Evolutionary conservation across 1,284 basidiomycete species (phyloP).

Genomic region (Ceratobasidium sp.): DNA sequence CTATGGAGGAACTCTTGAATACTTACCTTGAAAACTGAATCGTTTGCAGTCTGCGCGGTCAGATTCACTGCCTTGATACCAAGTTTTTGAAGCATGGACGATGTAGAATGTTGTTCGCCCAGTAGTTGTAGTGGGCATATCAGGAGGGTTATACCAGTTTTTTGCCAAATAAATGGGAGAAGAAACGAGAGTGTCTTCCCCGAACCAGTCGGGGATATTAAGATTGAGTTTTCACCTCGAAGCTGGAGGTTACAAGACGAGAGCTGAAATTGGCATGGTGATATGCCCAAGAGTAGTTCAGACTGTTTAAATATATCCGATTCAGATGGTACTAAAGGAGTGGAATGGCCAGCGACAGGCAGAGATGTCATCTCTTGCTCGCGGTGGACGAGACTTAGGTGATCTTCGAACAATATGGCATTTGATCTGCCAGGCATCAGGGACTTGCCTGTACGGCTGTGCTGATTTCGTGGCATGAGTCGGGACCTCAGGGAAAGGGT

Average conservation of each 20-base stretch:
- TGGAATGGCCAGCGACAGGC: no score
- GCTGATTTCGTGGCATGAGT: not conserved
- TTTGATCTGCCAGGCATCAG: slow-evolving; percentile 4
- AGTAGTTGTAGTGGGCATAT: slow-evolving; percentile 19
- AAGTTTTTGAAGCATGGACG: not conserved
- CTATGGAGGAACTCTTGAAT: no score
- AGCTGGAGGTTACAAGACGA: slow-evolving; percentile 8
- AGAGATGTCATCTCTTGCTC: no score
- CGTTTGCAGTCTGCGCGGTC: slow-evolving; percentile 4
- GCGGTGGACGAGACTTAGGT: not conserved
- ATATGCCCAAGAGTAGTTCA: not conserved
- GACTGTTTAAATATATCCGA: not conserved
- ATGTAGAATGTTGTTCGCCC: slow-evolving; percentile 2
- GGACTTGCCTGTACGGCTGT: not conserved
- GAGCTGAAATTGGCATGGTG: slow-evolving; percentile 12
- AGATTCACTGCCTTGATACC: slow-evolving; percentile 6
- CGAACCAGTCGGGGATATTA: slow-evolving; percentile 23
- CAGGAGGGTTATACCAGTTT: not conserved
- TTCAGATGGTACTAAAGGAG: no score
- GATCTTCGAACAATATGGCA: not conserved
- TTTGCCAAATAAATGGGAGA: slow-evolving; percentile 11
- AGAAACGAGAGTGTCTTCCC: slow-evolving; percentile 11
- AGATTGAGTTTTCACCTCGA: not conserved
- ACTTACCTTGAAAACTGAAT: slow-evolving; percentile 10
- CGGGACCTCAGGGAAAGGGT: not conserved